Evolutionary conservation across 495 filamentous ascomycete genomes (phyloP), one percentile per base, ranked within the genome.

Genomic region (Extremus antarcticus): DNA sequence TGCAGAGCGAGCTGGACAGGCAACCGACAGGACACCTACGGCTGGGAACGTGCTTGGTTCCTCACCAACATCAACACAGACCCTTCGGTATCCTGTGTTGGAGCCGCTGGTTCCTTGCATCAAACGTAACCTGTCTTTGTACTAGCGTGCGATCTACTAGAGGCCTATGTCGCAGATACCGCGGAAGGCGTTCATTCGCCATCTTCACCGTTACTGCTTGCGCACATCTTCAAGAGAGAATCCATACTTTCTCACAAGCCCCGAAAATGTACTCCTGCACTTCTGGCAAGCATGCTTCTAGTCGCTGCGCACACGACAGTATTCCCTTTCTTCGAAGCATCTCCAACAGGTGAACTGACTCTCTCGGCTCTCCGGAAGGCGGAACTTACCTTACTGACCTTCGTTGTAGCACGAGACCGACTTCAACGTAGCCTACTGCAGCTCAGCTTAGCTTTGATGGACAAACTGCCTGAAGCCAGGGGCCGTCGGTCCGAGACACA

Each of bases 261-360:
- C 29, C 77, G 90, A 46, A 73, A 78, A 59, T 95, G 90, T 68
- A 88, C 86, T 62, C 89, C 90, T 29, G 88, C 88, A 0, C 75
- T 96, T 29, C 77, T 96, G 29, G 86, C 90, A 17, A 91, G 87
- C 68, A 95, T 95, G 84, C 81, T 95, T 21, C 95, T 88, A 88
- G 85, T 95, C 29, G 87, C 85, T 3, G 88, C 88, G 10, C 90
- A 94, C 63, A 95, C 90, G 16, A 91, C 88, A 70, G 90, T 95
- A 67, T 88, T 88, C 17, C 79, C 88, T 19, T 92, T 90, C 66
- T 69, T 96, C 29, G 29, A 13, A 7, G 29, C 7, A 35, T 4
- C 29, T 13, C 29, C 29, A 13, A 13, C 29, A 35, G 29, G n/a
- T n/a, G n/a, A n/a, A n/a, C n/a, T n/a, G n/a, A n/a, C n/a, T n/a